Evolutionary conservation across 1,284 basidiomycete genomes (phyloP), one percentile per base, ranked within the genome.

Genomic region (Fistulinella cinereoalba): DNA sequence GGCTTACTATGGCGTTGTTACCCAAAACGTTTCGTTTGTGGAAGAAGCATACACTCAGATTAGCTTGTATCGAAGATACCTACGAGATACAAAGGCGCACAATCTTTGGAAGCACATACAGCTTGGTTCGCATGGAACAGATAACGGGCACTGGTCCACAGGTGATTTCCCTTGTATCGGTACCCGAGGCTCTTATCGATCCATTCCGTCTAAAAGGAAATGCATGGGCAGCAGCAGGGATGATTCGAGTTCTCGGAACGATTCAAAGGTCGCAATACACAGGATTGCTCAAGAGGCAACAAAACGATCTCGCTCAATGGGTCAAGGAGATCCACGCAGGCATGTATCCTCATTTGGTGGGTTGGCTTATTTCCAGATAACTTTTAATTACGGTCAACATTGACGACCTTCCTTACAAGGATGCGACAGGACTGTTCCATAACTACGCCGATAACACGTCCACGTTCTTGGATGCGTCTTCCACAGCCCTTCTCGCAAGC

Each of bases 151-250:
- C 61, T 86, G 88, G 88, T 79, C 82, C 0, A 88, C 88, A 10
- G 85, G 84, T 83, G 37, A 44, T 67, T 55, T n/a, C 41, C 15
- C 16, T 37, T 9, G 1, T 15, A 11, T 9, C 19, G n/a, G 25
- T 19, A 13, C 23, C n/a, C 3, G 2, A 15, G 11, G 23, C 32
- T 4, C 24, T 15, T 18, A 4, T 22, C 44, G 1, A 58, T 22
- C 9, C 1, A 23, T 12, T 21, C 11, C 1, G 19, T 11, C 1
- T 12, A 10, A 24, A 41, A 85, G 89, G 92, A 0, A 92, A 93
- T 46, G 91, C 74, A 0, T 94, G 91, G 92, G 91, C 84, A 0
- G 83, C 88, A 0, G 87, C 85, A 4, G 92, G 91, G 0, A 92
- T 92, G 77, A 71, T 88, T 5, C 81, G 90, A n/a, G 89, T 92